Conservation (phyloP, 2,329 filamentous ascomycete genomes). For the Reticulascus tulasneorum region DNA sequence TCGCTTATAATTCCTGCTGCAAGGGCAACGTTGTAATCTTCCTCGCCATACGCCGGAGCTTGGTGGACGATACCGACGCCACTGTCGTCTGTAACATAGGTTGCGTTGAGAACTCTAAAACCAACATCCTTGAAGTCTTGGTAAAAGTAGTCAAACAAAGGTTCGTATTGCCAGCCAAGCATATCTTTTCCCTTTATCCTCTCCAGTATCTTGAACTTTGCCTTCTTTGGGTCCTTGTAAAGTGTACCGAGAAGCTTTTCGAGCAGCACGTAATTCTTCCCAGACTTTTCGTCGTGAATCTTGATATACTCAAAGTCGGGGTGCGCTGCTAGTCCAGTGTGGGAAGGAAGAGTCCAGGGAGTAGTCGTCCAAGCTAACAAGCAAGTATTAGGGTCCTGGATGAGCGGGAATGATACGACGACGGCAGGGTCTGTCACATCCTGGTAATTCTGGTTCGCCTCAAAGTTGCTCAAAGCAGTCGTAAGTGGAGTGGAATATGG, state of each 20-base stretch:
- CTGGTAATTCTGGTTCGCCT: slow-evolving; percentile 91
- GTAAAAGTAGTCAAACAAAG: slow-evolving; percentile 85
- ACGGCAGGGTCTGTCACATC: slow-evolving; percentile 88
- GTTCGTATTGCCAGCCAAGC: slow-evolving; percentile 84
- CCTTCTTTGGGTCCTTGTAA: slow-evolving; percentile 95
- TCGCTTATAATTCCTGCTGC: slow-evolving; percentile 74
- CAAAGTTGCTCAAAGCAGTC: slow-evolving; percentile 67
- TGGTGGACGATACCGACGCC: slow-evolving; percentile 95
- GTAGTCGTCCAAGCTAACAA: slow-evolving; percentile 89
- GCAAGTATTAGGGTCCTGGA: slow-evolving; percentile 69
- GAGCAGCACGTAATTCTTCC: slow-evolving; percentile 80
- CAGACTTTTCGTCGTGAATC: slow-evolving; percentile 75
- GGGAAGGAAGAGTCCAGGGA: slow-evolving; percentile 78
- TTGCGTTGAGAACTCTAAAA: slow-evolving; percentile 78
- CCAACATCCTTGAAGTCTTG: slow-evolving; percentile 82
- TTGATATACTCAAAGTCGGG: slow-evolving; percentile 86
- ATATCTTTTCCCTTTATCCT: slow-evolving; percentile 81
- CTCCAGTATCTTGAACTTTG: slow-evolving; percentile 79
- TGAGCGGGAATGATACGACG: slow-evolving; percentile 80
- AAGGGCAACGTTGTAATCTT: slow-evolving; percentile 84
- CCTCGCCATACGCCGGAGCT: slow-evolving; percentile 88
- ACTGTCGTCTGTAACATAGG: slow-evolving; percentile 83
- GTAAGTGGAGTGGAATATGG: slow-evolving; percentile 73
- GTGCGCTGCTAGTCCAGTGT: slow-evolving; percentile 72
- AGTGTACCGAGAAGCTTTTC: slow-evolving; percentile 77